Conservation (phyloP, 805 yeast species). For the Hanseniaspora singularis region DNA sequence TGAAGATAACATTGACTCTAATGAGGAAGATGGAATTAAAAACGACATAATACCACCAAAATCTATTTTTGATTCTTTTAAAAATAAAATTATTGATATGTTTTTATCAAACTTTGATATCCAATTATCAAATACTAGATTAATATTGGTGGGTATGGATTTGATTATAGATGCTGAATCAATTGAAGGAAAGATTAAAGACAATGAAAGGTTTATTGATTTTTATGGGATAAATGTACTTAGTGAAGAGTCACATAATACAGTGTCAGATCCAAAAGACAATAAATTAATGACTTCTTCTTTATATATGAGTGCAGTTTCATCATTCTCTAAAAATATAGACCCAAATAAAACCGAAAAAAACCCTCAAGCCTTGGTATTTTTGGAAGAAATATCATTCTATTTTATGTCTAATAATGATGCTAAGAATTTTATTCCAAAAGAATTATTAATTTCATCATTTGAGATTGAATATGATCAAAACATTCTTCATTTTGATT, state of each 20-base stretch:
- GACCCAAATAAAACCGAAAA: constrained; percentile 16
- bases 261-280: constrained; percentile 17
- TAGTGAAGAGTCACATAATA: constrained; percentile 12
- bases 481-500: not conserved
- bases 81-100: constrained; percentile 14
- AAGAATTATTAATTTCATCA: constrained; percentile 2
- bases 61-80: constrained; percentile 12
- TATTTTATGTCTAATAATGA: constrained; percentile 12
- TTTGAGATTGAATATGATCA: not conserved
- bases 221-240: not conserved
- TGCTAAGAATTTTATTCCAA: constrained; percentile 8
- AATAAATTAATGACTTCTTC: constrained; percentile 16
- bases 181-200: constrained; percentile 8
- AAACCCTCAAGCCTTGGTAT: constrained; percentile 17
- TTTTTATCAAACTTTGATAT: constrained; percentile 12
- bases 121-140: constrained; percentile 2
- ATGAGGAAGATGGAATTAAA: no score
- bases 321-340: not conserved
- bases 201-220: constrained; percentile 10
- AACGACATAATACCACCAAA: no score
- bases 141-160: constrained; percentile 1
- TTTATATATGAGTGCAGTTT: constrained; percentile 19
- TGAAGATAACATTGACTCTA: not conserved
- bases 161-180: constrained; percentile 9
- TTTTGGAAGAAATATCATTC: constrained; percentile 9